These are phyloP conservation scores for Dissoconium aciculare DNA, from an alignment of 2,329 filamentous ascomycete species.

Conservation along the genomic window DNA sequence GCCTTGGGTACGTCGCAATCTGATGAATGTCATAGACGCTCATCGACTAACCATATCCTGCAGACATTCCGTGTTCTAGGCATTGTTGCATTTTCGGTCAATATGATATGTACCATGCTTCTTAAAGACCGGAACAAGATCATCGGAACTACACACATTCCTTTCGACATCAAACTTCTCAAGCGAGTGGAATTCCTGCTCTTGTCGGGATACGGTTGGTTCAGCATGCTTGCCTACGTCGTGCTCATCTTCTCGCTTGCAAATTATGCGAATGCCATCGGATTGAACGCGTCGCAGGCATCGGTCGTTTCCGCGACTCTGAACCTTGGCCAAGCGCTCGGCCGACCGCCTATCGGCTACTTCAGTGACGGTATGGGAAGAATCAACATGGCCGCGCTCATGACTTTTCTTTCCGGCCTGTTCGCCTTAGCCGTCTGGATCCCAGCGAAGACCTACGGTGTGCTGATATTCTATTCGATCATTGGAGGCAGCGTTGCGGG, in stretches of 20 bases:
- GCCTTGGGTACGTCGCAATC: constrained; percentile 15
- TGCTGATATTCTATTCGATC: constrained; percentile 14
- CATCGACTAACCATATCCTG: constrained; percentile 32
- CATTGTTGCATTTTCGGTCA: constrained; percentile 46
- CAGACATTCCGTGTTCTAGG: constrained; percentile 49
- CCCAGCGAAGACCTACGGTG: constrained; percentile 11
- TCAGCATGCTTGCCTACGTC: constrained; percentile 16
- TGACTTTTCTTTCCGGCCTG: constrained; percentile 14
- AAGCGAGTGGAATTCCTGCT: constrained; percentile 10
- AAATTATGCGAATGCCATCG: constrained; percentile 13
- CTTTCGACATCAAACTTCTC: constrained; percentile 12
- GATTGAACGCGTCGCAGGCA: constrained; percentile 12
- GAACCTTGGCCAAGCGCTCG: constrained; percentile 16
- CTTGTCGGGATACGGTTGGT: constrained; percentile 13
- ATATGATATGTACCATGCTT: constrained; percentile 44
- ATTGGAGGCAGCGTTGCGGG: constrained; percentile 11
- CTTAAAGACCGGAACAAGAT: constrained; percentile 40
- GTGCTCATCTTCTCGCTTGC: constrained; percentile 15
- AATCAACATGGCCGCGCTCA: constrained; percentile 15
- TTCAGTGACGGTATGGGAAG: constrained; percentile 13
- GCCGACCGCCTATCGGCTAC: constrained; percentile 13
- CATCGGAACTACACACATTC: constrained; percentile 7
- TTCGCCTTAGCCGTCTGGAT: constrained; percentile 16
- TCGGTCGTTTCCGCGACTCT: constrained; percentile 15
- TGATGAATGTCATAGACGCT: background rate